Evolutionary conservation across 2,329 filamentous ascomycete species (phyloP), one percentile per base, ranked within the genome.

Genomic region (Xylaria multiplex): DNA sequence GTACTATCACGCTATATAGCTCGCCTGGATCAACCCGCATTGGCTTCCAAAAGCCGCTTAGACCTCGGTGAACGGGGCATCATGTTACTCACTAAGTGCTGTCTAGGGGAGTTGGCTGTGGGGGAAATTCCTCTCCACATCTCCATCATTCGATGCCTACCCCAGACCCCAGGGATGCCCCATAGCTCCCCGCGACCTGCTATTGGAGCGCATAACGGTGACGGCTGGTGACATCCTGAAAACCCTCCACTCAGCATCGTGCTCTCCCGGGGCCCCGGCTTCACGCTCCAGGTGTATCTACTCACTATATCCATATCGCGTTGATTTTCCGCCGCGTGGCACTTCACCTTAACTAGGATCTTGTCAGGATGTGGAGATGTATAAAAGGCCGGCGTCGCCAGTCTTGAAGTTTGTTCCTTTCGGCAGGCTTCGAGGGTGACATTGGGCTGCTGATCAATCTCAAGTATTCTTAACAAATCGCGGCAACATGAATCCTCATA

Each of bases 401-500:
- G 30, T 30, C 46, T 43, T 40, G 3, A 14, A 45, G 40, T 55
- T 24, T 2, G 6, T 27, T 45, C 37, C 42, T 4, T 32, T 42
- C 45, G 60, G 13, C n/a, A 2, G 11, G 16, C 62, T 69, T 19
- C 24, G 19, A 59, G 19, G 56, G 49, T 63, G n/a, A 19, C 22
- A 42, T 50, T 42, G 49, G 16, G 27, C n/a, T 13, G 60, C 24
- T 59, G n/a, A 16, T 49, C 40, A 5, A 46, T 59, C 49, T 46
- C 27, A 8, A 48, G 49, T 52, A 16, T 24, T 22, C 14, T 58
- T n/a, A 14, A n/a, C 19, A 50, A 30, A 53, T 32, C 14, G 32
- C 56, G 40, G 14, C 65, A 73, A 42, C 30, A 76, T 76, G 74
- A 72, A 76, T 67, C 74, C 74, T 70, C 72, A 75, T 62, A 74